A percentile compares a stretch with the other conserved stretches of the same genome.
Conservation (phyloP, 73 alveolate species). For the Symbiodinium pilosum region DNA sequence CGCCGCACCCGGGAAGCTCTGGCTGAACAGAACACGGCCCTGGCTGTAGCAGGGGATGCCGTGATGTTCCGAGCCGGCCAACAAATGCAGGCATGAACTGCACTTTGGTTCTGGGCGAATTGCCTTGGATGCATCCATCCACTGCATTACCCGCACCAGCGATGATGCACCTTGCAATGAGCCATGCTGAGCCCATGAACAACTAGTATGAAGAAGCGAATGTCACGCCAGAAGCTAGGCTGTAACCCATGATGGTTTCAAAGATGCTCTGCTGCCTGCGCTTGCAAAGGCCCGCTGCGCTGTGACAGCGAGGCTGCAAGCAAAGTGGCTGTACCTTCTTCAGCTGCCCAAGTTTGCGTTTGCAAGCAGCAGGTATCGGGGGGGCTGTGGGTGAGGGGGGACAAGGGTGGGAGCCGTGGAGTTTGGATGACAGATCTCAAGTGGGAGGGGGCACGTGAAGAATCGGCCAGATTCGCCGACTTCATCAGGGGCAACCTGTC, state of each 20-base stretch:
- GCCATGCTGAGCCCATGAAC: neutral
- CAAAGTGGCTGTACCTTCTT: slow-evolving; percentile 66
- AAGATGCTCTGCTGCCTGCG: slow-evolving; percentile 9
- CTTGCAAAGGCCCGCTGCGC: slow-evolving; percentile 81
- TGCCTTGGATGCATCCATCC: slow-evolving; percentile 92
- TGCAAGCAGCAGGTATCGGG: too few species aligned
- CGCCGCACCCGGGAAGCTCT: slow-evolving; percentile 64
- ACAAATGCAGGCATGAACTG: too few species aligned
- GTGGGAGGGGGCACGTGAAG: neutral
- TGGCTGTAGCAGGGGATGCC: neutral
- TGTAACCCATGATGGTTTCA: too few species aligned
- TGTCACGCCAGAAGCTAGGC: too few species aligned
- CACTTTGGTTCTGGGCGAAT: too few species aligned
- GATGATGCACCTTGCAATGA: slow-evolving; percentile 9
- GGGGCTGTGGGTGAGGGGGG: too few species aligned
- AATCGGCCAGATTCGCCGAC: neutral
- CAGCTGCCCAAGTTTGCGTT: too few species aligned
- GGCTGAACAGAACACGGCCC: slow-evolving; percentile 94
- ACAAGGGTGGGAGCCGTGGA: too few species aligned
- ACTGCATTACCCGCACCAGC: slow-evolving; percentile 71
- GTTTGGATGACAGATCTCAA: too few species aligned
- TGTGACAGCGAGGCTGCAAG: slow-evolving; percentile 59
- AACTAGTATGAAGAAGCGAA: neutral
- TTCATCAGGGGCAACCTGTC: neutral
- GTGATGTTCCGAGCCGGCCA: neutral